Evolutionary conservation across 139 green algal species (phyloP), one percentile per base, ranked within the genome.

Genomic region (Chlorella sp.): DNA sequence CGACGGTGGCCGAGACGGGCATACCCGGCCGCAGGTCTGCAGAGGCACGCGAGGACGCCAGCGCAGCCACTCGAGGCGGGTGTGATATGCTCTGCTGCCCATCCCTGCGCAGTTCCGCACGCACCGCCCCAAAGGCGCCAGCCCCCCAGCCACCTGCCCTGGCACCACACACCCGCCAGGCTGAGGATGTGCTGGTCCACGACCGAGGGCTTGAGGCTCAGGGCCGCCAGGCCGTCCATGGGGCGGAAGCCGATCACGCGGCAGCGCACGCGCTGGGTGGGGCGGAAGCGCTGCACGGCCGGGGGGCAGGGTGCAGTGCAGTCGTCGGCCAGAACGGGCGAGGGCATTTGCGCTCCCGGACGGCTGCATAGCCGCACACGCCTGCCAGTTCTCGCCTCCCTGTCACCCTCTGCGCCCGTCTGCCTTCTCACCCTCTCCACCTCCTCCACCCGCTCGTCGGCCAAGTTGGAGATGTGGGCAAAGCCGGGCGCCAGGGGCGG

Each of bases 241-340:
- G 90, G 85, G 31, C 94, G 87, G 68, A 89, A 89, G 0, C 91
- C 93, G 35, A 97, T 93, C 25, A 98, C 91, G 0, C 93, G 81
- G 5, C 76, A 89, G 12, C 43, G 46, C n/a, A 95, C 76, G 35
- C 63, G 55, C 73, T 86, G 74, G 7, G 92, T 93, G 23, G 67
- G 17, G 40, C 82, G 86, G 74, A 86, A 91, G 43, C 66, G 31
- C 60, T 79, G 64, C 51, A 55, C 33, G 27, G 27, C 1, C 5
- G 46, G 14, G 8, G n/a, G 12, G 36, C 5, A 2, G n/a, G 69
- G 48, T n/a, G n/a, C n/a, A n/a, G n/a, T n/a, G n/a, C n/a, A n/a
- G n/a, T n/a, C n/a, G n/a, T n/a, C n/a, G n/a, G n/a, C n/a, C n/a
- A n/a, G n/a, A n/a, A n/a, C n/a, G n/a, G n/a, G n/a, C n/a, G n/a